Conservation (phyloP, 345 rosid genomes). For the Euclidium syriacum region DNA sequence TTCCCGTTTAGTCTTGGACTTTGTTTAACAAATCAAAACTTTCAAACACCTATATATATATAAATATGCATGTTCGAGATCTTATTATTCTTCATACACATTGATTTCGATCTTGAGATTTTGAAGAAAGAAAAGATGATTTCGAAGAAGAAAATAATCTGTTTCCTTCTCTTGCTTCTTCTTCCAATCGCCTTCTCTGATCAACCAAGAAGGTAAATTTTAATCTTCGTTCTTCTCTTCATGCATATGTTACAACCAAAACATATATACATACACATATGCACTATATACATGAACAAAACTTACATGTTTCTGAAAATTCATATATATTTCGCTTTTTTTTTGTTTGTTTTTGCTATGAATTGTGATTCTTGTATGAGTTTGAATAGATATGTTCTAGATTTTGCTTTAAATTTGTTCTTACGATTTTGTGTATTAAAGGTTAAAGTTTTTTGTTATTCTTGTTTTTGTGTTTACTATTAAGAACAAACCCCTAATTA, state of each 20-base stretch:
- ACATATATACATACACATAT: not conserved
- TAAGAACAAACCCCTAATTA: not conserved
- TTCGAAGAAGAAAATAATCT: not conserved
- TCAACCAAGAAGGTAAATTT: constrained; percentile 20
- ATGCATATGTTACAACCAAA: not conserved
- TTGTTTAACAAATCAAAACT: constrained; percentile 18
- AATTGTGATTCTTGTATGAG: constrained; percentile 2
- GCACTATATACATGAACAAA: not conserved
- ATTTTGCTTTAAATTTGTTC: not conserved
- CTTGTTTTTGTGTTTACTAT: not conserved
- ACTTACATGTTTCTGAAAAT: constrained; percentile 6
- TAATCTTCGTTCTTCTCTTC: not conserved
- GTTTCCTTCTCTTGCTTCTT: constrained; percentile 17
- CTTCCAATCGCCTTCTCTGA: constrained; percentile 15
- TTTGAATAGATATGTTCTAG: not conserved
- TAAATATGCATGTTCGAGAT: constrained; percentile 7
- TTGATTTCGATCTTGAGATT: constrained; percentile 1
- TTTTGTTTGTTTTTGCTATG: not conserved
- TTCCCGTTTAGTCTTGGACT: constrained; percentile 22
- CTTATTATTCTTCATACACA: constrained; percentile 8
- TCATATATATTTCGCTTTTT: constrained; percentile 12
- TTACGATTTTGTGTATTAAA: not conserved
- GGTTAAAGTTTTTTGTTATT: not conserved
- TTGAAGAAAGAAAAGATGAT: not conserved
- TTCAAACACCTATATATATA: not conserved